These are phyloP conservation scores for Cryptococcus amylolentus DNA, from an alignment of 1,284 basidiomycete genomes.

Conservation along the genomic window DNA sequence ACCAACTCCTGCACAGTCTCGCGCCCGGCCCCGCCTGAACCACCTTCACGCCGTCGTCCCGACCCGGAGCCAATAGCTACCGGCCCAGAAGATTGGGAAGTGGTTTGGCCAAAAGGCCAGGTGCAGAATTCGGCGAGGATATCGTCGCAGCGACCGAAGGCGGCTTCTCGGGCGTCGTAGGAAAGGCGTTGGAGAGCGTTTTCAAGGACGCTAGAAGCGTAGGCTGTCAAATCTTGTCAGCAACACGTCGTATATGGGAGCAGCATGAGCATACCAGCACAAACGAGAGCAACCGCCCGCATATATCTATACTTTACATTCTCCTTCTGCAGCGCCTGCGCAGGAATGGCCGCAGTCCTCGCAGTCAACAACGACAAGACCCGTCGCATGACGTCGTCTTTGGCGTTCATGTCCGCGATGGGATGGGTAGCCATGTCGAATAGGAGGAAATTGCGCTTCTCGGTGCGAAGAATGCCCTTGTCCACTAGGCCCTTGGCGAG, in stretches of 20 bases:
- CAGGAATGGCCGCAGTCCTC: slow-evolving; percentile 74
- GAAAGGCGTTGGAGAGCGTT: slow-evolving; percentile 81
- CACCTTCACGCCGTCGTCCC: slow-evolving; percentile 42
- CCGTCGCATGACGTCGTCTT: slow-evolving; percentile 75
- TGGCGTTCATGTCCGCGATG: slow-evolving; percentile 82
- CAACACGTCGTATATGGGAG: neutral
- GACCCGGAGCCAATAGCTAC: slow-evolving; percentile 41
- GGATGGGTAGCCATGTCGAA: slow-evolving; percentile 99
- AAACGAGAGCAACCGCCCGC: slow-evolving; percentile 78
- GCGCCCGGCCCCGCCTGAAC: slow-evolving; percentile 41
- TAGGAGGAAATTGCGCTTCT: slow-evolving; percentile 94
- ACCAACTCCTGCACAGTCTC: slow-evolving; percentile 78
- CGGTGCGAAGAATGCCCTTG: slow-evolving; percentile 93
- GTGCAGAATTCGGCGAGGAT: slow-evolving; percentile 80
- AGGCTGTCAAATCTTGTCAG: slow-evolving; percentile 47
- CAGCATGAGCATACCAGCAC: slow-evolving; percentile 57
- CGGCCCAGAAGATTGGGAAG: slow-evolving; percentile 31
- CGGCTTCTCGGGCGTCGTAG: slow-evolving; percentile 86
- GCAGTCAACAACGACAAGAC: slow-evolving; percentile 73
- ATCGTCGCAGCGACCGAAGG: slow-evolving; percentile 86
- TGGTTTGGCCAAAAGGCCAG: slow-evolving; percentile 74
- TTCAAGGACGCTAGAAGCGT: slow-evolving; percentile 90
- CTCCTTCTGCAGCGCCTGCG: slow-evolving; percentile 64
- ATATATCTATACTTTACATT: slow-evolving; percentile 73
- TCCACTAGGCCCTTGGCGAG: slow-evolving; percentile 96